A percentile compares a stretch with the other conserved stretches of the same genome.
These are phyloP conservation scores for Syzygium malaccense DNA, from an alignment of 441 rosid species.

Conservation along the genomic window DNA sequence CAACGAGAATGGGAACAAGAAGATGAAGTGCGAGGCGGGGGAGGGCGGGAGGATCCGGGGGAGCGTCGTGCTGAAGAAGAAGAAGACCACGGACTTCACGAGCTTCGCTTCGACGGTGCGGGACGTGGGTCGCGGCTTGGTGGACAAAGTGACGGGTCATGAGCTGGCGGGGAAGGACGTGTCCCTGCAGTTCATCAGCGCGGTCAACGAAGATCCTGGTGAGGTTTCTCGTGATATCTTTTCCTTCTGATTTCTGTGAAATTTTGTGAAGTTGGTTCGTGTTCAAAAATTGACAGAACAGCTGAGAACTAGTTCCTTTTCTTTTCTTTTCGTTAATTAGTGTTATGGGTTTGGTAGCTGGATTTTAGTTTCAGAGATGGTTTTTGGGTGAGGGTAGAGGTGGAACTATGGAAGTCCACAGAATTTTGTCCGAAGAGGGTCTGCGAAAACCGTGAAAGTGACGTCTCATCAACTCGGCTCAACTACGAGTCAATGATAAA, in stretches of 20 bases:
- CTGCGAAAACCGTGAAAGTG: not conserved
- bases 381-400: not conserved
- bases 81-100: not conserved
- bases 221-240: not conserved
- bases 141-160: not conserved
- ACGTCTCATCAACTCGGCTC: not conserved
- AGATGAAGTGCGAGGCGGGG: constrained; percentile 7
- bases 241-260: not conserved
- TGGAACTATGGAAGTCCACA: not conserved
- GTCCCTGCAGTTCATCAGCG: constrained; percentile 5
- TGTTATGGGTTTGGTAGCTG: not conserved
- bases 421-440: not conserved
- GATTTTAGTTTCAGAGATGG: not conserved
- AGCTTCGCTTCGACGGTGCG: not conserved
- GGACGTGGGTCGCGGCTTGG: not conserved
- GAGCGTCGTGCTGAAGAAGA: not conserved
- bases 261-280: not conserved
- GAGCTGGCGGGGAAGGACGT: not conserved
- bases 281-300: not conserved
- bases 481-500: not conserved
- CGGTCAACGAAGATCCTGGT: constrained; percentile 3
- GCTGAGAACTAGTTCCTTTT: not conserved
- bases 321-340: not conserved
- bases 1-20: constrained; percentile 9
- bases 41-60: not conserved